These are phyloP conservation scores for Solanum medicagineum DNA, from an alignment of 257 asterid species.

Conservation along the genomic window DNA sequence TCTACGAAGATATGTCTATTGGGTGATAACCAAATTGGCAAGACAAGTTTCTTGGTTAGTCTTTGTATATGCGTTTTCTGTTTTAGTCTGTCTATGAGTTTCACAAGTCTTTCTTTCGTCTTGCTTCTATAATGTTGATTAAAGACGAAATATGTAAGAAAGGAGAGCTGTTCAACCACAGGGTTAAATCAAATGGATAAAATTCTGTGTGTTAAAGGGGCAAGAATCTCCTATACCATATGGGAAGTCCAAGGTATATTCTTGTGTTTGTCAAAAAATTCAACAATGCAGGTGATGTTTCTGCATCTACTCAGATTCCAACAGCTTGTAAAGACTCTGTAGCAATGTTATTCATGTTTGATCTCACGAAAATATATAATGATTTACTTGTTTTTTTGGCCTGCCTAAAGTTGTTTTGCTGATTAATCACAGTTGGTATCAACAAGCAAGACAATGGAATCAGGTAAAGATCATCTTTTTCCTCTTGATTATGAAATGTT, in stretches of 20 bases:
- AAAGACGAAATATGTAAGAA: constrained; percentile 62
- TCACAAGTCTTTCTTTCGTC: neutral
- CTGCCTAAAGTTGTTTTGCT: neutral
- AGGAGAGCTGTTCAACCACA: constrained; percentile 10
- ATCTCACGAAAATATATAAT: constrained; percentile 15
- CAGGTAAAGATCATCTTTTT: constrained; percentile 31
- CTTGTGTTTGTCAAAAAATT: neutral
- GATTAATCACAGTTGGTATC: constrained; percentile 42
- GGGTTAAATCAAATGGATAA: constrained; percentile 70
- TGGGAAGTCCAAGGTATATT: constrained; percentile 70
- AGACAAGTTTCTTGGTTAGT: constrained; percentile 52
- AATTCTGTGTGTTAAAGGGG: constrained; percentile 54
- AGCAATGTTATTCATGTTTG: constrained; percentile 76
- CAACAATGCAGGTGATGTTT: constrained; percentile 32
- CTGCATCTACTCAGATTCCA: constrained; percentile 35
- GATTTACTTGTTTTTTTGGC: neutral
- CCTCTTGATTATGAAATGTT: neutral
- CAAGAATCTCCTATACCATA: constrained; percentile 54
- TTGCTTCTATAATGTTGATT: neutral
- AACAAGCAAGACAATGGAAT: constrained; percentile 69
- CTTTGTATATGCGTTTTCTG: neutral
- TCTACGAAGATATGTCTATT: constrained; percentile 44
- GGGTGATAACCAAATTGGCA: constrained; percentile 56
- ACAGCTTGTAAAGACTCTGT: constrained; percentile 58
- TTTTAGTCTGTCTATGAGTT: neutral